Base-by-base conservation (phyloP, 257 asterid species). In the Salvia miltiorrhiza region DNA sequence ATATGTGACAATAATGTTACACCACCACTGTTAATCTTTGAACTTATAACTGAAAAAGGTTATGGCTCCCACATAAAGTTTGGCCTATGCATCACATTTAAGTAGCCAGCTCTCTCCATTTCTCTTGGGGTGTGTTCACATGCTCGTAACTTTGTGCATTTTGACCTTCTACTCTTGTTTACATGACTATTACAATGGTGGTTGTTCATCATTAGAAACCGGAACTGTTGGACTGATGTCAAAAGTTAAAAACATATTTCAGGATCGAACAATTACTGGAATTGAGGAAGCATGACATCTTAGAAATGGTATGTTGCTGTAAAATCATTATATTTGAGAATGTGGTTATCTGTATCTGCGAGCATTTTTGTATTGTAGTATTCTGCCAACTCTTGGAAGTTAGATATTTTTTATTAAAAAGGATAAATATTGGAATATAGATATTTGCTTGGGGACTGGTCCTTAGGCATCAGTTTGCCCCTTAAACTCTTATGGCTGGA, bases 201-300 rank as follows among this genome's bases (percentile, higher is more conserved):
- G 32, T 35, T 65, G 17, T 61, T 21, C 58, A 21, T 75, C 61
- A 35, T 73, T 1, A 3, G 54, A 63, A 30, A 39, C 30, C 16
- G 19, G 24, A 9, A 50, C 28, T 55, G 63, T 70, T 14, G 55
- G 24, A 61, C 56, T 68, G 63, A 65, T 43, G n/a, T 63, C n/a
- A 7, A 57, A 54, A 1, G 48, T 19, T 13, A 26, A 37, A n/a
- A 41, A 59, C 7, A 20, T 50, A 49, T 68, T 80, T 32, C 92
- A 88, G 95, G 88, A 80, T 74, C 69, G 86, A 54, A 74, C 71
- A 16, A 53, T 85, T 50, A 83, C 82, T 12, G 82, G 84, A 57
- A 71, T 85, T 54, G 73, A 68, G 77, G 83, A 62, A 48, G 74
- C 63, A 8, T 26, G 50, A 30, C 80, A 50, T 63, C 80, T 59